Base-by-base conservation (phyloP, 352 stramenopile genomes). In the Plasmopara muralis region DNA sequence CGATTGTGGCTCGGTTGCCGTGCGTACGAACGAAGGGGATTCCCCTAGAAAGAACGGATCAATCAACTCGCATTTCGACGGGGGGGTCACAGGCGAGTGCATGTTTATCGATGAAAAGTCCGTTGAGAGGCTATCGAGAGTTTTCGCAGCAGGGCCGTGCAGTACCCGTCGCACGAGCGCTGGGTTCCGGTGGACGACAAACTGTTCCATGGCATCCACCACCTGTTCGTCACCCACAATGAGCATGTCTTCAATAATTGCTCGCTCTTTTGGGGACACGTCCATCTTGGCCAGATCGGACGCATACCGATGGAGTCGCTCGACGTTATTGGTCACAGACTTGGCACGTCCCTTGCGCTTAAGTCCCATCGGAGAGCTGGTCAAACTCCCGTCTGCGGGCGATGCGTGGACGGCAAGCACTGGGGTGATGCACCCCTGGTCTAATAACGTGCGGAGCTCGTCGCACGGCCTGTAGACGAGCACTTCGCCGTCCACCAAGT, bases 181-280 rank as follows among this genome's bases (percentile, higher is more conserved):
- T 13, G 70, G 48, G 53, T 90, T 83, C 12, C 70, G 73, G 53
- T 73, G 67, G 18, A 79, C 50, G 7, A 79, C 59, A 47, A 87
- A 90, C 60, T 88, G 74, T 47, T 90, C 77, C 77, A 90, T 87
- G 29, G 79, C 79, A 44, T 90, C 77, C 7, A 85, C 74, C 31
- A 88, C 72, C 52, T 87, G 77, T 29, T 82, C 79, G 54, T 90
- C 79, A 15, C 79, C 79, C 37, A 74, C 64, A 52, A 86, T 73
- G 39, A 90, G 62, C 64, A 85, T 55, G 60, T 85, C 77, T 62
- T 87, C 77, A 39, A 90, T 82, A 6, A 75, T 63, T 40, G 74
- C 72, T 12, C 64, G 68, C 50, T 90, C 79, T 30, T 68, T 61
- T 2, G 75, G 70, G 6, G 77, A 86, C 34, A 90, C 58, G 53